Conservation (phyloP, 768 basidiomycete genomes). For the Boletellus ananas region DNA sequence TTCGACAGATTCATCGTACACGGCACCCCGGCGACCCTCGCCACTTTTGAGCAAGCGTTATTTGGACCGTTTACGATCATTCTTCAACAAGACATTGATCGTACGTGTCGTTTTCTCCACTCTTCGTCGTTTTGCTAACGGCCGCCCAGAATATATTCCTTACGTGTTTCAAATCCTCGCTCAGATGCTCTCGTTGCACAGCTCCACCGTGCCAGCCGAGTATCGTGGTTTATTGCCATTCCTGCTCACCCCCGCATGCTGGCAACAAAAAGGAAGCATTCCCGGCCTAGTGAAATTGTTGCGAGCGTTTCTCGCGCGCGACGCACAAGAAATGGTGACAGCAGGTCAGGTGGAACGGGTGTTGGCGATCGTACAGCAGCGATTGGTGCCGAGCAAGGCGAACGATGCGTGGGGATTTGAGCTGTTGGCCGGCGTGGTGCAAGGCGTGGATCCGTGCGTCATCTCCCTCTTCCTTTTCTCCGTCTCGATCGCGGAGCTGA, state of each 20-base stretch:
- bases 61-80: conserved; percentile 88
- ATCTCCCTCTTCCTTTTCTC: neutral
- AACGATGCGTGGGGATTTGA: conserved; percentile 94
- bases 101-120: conserved; percentile 40
- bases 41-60: conserved; percentile 73
- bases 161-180: conserved; percentile 96
- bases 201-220: conserved; percentile 57
- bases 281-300: conserved; percentile 89
- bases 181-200: conserved; percentile 89
- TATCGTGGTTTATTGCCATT: conserved; percentile 80
- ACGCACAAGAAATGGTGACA: conserved; percentile 60
- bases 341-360: conserved; percentile 72
- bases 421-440: conserved; percentile 73
- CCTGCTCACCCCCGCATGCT: conserved; percentile 78
- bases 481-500: neutral
- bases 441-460: conserved; percentile 63
- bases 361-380: conserved; percentile 85
- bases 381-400: conserved; percentile 79
- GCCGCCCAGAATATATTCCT: conserved; percentile 80
- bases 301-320: conserved; percentile 76
- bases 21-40: conserved; percentile 60
- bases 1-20: conserved; percentile 73
- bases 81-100: conserved; percentile 89
- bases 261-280: conserved; percentile 93
- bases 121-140: neutral